Conservation (phyloP, 148 eudicot species). For the Tetragonia tetragonoides region DNA sequence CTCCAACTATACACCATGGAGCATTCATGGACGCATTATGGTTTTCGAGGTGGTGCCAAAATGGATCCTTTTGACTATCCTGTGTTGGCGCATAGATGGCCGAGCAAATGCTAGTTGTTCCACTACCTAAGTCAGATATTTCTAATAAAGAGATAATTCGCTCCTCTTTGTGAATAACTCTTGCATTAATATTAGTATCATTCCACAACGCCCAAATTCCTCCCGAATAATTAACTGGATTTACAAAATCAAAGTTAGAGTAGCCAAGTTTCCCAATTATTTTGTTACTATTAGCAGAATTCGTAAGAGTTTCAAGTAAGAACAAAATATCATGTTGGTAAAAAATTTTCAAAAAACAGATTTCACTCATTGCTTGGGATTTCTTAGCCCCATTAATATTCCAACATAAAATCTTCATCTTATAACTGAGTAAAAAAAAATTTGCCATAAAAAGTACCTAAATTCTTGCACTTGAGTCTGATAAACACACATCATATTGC, state of each 20-base stretch:
- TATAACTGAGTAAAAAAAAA: too few species aligned
- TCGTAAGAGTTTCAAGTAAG: background rate
- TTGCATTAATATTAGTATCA: background rate
- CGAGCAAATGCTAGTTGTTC: background rate
- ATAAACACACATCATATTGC: too few species aligned
- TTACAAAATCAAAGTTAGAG: too few species aligned
- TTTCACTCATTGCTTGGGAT: too few species aligned
- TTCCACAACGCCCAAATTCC: conserved; percentile 4
- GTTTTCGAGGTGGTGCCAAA: background rate
- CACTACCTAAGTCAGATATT: background rate
- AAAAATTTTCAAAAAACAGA: too few species aligned
- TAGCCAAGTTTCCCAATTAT: too few species aligned
- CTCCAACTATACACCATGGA: conserved; percentile 13
- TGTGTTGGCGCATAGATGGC: background rate
- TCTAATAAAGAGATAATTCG: background rate
- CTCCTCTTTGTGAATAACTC: too few species aligned
- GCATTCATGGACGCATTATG: background rate
- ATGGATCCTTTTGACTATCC: background rate
- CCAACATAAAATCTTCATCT: too few species aligned
- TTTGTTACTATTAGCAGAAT: too few species aligned
- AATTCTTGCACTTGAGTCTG: too few species aligned
- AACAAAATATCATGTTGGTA: background rate
- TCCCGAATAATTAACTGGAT: background rate
- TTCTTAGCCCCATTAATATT: too few species aligned
- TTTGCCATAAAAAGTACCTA: too few species aligned